phyloP scores from a whole-genome alignment of 768 basidiomycete species.

The Phaeotremella skinneri region DNA sequence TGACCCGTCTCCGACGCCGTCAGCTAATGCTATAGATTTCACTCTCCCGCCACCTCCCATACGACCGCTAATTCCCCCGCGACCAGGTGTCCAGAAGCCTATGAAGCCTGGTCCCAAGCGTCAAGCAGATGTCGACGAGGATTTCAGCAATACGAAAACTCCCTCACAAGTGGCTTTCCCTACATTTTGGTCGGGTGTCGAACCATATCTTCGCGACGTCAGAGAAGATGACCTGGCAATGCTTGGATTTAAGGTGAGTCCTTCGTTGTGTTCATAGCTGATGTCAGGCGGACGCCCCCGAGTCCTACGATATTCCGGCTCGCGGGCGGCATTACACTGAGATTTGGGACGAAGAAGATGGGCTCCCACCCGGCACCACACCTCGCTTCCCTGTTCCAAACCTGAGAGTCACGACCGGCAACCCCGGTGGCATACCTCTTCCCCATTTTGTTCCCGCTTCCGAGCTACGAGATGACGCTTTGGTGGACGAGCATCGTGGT shows the following conservation, averaged over 20 bases:
- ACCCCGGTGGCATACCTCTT: constrained; percentile 4
- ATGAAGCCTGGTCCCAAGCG: constrained; percentile 50
- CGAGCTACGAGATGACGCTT: constrained; percentile 68
- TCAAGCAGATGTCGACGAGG: constrained; percentile 76
- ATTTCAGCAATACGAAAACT: constrained; percentile 79
- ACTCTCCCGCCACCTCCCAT: constrained; percentile 32
- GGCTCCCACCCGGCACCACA: constrained; percentile 36
- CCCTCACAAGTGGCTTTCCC: constrained; percentile 57
- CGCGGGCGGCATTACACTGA: constrained; percentile 85
- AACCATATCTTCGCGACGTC: constrained; percentile 82
- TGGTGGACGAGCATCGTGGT: constrained; percentile 70
- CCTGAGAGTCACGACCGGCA: constrained; percentile 17
- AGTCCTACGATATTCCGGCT: constrained; percentile 80
- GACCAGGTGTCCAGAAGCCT: constrained; percentile 48
- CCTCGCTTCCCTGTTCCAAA: constrained; percentile 36
- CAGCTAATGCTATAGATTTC: constrained; percentile 39
- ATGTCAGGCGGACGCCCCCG: constrained; percentile 68
- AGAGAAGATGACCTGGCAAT: constrained; percentile 96
- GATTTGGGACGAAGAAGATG: constrained; percentile 90
- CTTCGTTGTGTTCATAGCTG: background rate
- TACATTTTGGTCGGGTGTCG: constrained; percentile 84
- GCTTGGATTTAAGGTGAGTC: constrained; percentile 70
- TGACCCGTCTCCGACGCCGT: constrained; percentile 33
- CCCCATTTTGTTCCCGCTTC: constrained; percentile 53
- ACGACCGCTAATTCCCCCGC: constrained; percentile 40